Evolutionary conservation across 202 grass and related monocot species (phyloP).

Genomic region (Carex sylvatica): DNA sequence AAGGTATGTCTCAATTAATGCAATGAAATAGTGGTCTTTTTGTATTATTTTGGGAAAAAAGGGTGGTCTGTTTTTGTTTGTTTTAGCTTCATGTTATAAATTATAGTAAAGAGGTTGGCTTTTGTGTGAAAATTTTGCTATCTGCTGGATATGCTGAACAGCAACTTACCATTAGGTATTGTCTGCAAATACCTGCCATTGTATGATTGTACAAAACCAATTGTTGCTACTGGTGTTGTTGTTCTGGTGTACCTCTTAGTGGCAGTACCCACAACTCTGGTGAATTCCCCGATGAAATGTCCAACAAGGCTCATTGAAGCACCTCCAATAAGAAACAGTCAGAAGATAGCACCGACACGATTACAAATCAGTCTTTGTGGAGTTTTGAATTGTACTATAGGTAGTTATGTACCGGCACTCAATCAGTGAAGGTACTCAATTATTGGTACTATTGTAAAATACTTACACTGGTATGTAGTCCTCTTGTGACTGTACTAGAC

Average conservation of each 20-base stretch:
- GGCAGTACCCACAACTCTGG: background rate
- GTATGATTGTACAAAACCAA: background rate
- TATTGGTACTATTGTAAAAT: background rate
- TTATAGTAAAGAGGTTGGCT: background rate
- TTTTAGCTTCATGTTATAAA: background rate
- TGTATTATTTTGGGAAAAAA: background rate
- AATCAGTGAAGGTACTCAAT: background rate
- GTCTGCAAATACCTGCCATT: background rate
- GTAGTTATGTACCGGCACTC: background rate
- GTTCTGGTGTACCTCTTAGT: background rate
- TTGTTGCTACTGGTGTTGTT: background rate
- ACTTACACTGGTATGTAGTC: background rate
- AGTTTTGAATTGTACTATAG: slow-evolving; percentile 4
- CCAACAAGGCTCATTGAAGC: background rate
- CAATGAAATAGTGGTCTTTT: background rate
- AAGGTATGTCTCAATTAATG: slow-evolving; percentile 44
- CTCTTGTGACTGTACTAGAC: background rate
- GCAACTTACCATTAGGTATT: background rate
- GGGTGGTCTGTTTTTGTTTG: background rate
- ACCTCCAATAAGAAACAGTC: background rate
- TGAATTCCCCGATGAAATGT: background rate
- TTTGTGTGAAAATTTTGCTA: background rate
- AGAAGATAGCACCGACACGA: background rate
- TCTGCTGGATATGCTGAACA: background rate
- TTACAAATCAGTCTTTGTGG: background rate